phyloP scores from a whole-genome alignment of 73 alveolate species.

The Paramecium sexaurelia region DNA sequence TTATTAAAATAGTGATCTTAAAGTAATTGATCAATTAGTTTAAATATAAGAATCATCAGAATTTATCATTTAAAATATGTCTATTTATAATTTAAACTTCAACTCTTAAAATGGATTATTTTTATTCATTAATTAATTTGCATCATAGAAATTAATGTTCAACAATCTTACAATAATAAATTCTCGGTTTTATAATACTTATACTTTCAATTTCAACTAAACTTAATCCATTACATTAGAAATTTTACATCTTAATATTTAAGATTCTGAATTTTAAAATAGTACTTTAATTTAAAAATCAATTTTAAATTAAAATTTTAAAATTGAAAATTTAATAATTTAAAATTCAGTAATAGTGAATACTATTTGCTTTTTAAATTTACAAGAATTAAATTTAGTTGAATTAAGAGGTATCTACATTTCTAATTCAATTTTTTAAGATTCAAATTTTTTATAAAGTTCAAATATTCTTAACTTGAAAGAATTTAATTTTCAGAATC shows the following conservation, averaged over 20 bases:
- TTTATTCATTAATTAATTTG: background rate
- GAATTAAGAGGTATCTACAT: background rate
- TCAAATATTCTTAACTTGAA: background rate
- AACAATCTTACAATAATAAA: background rate
- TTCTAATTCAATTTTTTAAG: background rate
- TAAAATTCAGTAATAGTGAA: background rate
- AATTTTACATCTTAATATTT: background rate
- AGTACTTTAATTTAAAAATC: background rate
- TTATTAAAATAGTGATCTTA: background rate
- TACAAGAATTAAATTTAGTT: background rate
- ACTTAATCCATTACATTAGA: background rate
- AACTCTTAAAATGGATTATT: background rate
- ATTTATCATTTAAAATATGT: background rate
- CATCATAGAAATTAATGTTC: background rate
- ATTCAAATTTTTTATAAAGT: background rate
- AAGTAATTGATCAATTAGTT: background rate
- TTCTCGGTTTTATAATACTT: background rate
- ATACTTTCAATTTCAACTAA: background rate
- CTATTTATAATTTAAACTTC: background rate
- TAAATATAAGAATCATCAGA: background rate
- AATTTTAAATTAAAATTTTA: background rate
- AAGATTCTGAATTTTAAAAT: background rate
- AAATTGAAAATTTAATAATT: background rate
- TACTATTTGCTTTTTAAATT: background rate
- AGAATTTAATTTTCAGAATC: background rate